phyloP scores from a whole-genome alignment of 805 yeast species.

The Myxozyma mucilagina region DNA sequence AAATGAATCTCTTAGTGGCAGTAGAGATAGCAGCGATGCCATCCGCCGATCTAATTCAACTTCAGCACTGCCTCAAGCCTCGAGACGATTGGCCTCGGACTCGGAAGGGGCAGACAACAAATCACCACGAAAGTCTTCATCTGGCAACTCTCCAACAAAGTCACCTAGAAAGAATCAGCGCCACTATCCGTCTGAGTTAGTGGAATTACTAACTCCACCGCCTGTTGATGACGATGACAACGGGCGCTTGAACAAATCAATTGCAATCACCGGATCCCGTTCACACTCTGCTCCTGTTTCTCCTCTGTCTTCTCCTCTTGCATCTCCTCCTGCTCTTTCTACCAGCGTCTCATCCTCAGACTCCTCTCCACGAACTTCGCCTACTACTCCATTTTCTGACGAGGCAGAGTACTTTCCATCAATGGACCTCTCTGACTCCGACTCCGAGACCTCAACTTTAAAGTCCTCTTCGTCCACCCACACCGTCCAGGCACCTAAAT shows the following conservation, averaged over 20 bases:
- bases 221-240: slow-evolving; percentile 21
- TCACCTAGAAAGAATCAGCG: slow-evolving; percentile 2
- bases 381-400: slow-evolving; percentile 13
- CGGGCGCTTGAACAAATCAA: background rate
- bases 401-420: slow-evolving; percentile 24
- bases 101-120: background rate
- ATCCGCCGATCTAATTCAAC: slow-evolving; percentile 1
- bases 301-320: slow-evolving; percentile 11
- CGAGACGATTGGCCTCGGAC: no score
- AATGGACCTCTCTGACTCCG: slow-evolving; percentile 12
- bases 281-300: background rate
- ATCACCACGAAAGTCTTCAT: background rate
- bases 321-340: slow-evolving; percentile 24
- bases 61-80: background rate
- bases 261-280: background rate
- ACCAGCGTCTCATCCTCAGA: slow-evolving; percentile 12
- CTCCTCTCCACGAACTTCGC: slow-evolving; percentile 24
- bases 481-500: slow-evolving; percentile 9
- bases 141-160: slow-evolving; percentile 8
- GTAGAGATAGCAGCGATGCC: background rate
- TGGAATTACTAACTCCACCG: slow-evolving; percentile 27
- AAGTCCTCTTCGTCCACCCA: slow-evolving; percentile 6
- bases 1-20: no score
- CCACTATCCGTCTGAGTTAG: slow-evolving; percentile 18
- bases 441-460: slow-evolving; percentile 12